Base-by-base conservation (phyloP, 371 early-diverging fungal genomes). In the Smittium mucronatum region DNA sequence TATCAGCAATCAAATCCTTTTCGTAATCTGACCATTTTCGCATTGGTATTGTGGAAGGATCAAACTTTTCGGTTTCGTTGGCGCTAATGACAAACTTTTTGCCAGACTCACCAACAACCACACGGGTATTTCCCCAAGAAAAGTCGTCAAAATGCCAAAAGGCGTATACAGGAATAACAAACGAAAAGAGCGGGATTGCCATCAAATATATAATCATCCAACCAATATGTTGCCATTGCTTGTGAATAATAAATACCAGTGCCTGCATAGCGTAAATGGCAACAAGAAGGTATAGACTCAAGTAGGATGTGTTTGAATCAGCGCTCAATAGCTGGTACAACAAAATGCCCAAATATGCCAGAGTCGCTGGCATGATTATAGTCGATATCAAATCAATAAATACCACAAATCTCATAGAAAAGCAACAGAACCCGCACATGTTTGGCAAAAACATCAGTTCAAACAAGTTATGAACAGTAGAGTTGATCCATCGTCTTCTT, bases 121-220 rank as follows among this genome's bases (percentile, higher is more conserved):
- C 60, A 36, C 98, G 90, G 21, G 98, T 98, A 76, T 94, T 93
- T 77, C 98, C 98, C 97, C 98, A 97, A 0, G 93, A 92, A 76
- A 96, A 95, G 75, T 96, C 96, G 76, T 97, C 95, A 81, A 96
- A 93, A 81, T 94, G 93, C 94, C 94, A 95, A 90, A 92, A 94
- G 32, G 92, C 82, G 73, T 92, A 93, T 67, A 93, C 70, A 29
- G 89, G 92, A 64, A 91, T 81, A 70, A 89, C 83, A 80, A 91
- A 91, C 21, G 89, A 85, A 69, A 91, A 93, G 34, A 93, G 79
- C 0, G 93, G 93, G 57, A 91, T 87, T 21, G 93, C 91, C 28
- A 92, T 68, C 58, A 93, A 82, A 72, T 93, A 92, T 35, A 97
- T 89, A 63, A 95, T 86, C 93, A 97, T 93, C 96, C 96, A 97